These are phyloP conservation scores for Mycena kentingensis DNA, from an alignment of 768 basidiomycete species.

Conservation along the genomic window DNA sequence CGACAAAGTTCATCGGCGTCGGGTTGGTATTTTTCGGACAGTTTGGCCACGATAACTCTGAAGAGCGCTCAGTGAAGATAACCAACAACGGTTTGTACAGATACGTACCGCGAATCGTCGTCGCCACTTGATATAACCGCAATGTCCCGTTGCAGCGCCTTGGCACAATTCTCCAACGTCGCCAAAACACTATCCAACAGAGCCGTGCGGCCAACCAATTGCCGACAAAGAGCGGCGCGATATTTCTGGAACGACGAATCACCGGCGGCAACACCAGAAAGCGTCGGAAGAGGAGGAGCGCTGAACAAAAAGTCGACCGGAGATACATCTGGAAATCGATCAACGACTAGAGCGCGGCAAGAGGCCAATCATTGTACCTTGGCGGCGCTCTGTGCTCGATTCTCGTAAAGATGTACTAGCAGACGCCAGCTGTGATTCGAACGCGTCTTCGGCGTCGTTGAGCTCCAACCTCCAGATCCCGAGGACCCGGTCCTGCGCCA, in stretches of 20 bases:
- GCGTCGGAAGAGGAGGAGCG: slow-evolving; percentile 48
- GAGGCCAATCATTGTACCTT: slow-evolving; percentile 28
- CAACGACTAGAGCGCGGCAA: slow-evolving; percentile 2
- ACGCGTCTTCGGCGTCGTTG: slow-evolving; percentile 43
- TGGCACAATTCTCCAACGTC: slow-evolving; percentile 61
- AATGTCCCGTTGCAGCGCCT: slow-evolving; percentile 62
- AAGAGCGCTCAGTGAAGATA: slow-evolving; percentile 8
- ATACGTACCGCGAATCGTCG: slow-evolving; percentile 46
- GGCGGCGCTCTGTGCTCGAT: slow-evolving; percentile 28
- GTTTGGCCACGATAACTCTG: slow-evolving; percentile 44
- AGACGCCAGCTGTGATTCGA: slow-evolving; percentile 44
- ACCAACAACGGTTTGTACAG: not conserved
- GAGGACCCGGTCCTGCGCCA: slow-evolving; percentile 54
- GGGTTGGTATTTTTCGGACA: slow-evolving; percentile 50
- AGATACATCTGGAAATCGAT: slow-evolving; percentile 44
- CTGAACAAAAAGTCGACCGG: slow-evolving; percentile 60
- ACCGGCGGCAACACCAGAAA: slow-evolving; percentile 37
- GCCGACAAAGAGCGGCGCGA: slow-evolving; percentile 58
- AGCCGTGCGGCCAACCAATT: slow-evolving; percentile 65
- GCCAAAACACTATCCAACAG: slow-evolving; percentile 59
- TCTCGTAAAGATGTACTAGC: slow-evolving; percentile 39
- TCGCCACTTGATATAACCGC: slow-evolving; percentile 43
- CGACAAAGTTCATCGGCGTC: slow-evolving; percentile 51
- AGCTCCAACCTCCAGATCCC: slow-evolving; percentile 61
- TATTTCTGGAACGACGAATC: slow-evolving; percentile 63